Evolutionary conservation across 768 basidiomycete species (phyloP).

Genomic region (Crepidotus variabilis): DNA sequence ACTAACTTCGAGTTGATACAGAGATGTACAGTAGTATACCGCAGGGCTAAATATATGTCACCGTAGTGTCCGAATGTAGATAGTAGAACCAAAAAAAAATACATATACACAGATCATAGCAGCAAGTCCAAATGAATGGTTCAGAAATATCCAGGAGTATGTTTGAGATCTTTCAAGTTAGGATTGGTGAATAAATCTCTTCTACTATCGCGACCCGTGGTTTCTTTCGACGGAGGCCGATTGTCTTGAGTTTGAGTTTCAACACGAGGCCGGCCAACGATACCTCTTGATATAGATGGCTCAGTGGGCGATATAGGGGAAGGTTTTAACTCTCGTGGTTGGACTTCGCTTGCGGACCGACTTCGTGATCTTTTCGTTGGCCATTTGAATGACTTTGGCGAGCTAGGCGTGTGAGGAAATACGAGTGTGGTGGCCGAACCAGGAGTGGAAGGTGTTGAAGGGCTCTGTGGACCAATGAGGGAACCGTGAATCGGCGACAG

Average conservation of each 20-base stretch:
- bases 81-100: too few relatives aligned
- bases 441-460: neutral
- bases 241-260: neutral
- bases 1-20: too few relatives aligned
- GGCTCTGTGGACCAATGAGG: slow-evolving; percentile 2
- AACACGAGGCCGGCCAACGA: neutral
- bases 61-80: too few relatives aligned
- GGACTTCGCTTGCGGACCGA: neutral
- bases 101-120: too few relatives aligned
- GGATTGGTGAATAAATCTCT: neutral
- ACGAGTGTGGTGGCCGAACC: neutral
- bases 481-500: slow-evolving; percentile 19
- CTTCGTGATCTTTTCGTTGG: neutral
- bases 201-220: neutral
- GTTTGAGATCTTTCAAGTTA: neutral
- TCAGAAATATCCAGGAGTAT: neutral
- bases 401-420: neutral
- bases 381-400: neutral
- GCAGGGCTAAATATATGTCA: too few relatives aligned
- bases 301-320: too few relatives aligned
- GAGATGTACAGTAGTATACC: too few relatives aligned
- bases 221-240: neutral
- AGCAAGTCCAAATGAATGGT: neutral
- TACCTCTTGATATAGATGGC: neutral
- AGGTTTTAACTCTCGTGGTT: neutral